Evolutionary conservation across 768 basidiomycete genomes (phyloP).

Genomic region (Coprinopsis sp.): DNA sequence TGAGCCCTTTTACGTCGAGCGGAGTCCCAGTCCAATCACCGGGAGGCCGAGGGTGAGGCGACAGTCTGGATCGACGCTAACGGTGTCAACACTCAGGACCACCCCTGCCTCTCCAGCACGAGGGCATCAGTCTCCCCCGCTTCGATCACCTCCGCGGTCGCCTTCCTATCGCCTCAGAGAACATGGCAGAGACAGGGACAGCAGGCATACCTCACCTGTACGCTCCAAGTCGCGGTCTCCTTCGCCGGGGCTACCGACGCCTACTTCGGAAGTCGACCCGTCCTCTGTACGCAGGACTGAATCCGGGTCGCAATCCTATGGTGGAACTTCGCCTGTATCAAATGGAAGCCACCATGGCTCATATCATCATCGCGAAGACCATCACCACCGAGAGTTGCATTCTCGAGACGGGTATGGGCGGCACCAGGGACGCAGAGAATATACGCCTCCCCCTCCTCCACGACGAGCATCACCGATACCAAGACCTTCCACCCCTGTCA

Average conservation of each 20-base stretch:
- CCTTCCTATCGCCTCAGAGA: not conserved
- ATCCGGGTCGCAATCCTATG: not conserved
- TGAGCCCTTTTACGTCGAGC: constrained; percentile 2
- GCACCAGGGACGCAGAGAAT: not conserved
- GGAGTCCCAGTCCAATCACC: constrained; percentile 13
- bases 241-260: not conserved
- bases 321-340: too few relatives aligned
- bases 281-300: not conserved
- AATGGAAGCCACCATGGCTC: constrained; percentile 2
- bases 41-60: constrained; percentile 7
- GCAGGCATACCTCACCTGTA: not conserved
- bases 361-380: constrained; percentile 3
- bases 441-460: not conserved
- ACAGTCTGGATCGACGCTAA: not conserved
- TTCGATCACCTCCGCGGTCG: constrained; percentile 3
- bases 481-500: constrained; percentile 15
- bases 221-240: constrained; percentile 4
- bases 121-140: not conserved
- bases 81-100: not conserved
- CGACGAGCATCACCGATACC: constrained; percentile 5
- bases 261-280: not conserved
- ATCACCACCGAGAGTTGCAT: constrained; percentile 1
- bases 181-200: not conserved
- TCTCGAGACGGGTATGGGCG: not conserved
- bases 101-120: not conserved